phyloP scores from a whole-genome alignment of 305 asterid genomes.

The Fraxinus nigra region DNA sequence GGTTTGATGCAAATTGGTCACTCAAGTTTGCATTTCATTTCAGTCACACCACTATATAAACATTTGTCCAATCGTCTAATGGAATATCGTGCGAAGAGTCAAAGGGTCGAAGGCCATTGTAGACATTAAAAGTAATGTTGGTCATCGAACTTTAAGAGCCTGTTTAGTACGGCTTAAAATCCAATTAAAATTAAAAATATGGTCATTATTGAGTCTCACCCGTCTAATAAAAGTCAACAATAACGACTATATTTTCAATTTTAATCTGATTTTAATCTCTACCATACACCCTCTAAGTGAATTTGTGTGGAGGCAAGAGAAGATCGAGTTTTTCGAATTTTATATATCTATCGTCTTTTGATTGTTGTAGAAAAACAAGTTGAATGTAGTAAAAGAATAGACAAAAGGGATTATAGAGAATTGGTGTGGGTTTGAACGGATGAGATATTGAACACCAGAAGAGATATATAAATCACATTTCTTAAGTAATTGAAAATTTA shows the following conservation, averaged over 20 bases:
- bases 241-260: too few species aligned
- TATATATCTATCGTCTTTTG: not conserved
- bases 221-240: too few species aligned
- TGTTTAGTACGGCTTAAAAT: too few species aligned
- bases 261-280: too few species aligned
- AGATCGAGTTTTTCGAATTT: not conserved
- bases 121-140: not conserved
- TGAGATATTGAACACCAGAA: not conserved
- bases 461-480: too few species aligned
- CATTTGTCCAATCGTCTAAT: not conserved
- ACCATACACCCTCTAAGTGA: too few species aligned
- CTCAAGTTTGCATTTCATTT: not conserved
- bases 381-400: not conserved
- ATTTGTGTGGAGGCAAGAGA: too few species aligned
- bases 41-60: not conserved
- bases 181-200: too few species aligned
- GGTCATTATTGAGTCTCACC: too few species aligned
- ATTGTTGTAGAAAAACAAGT: not conserved
- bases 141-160: not conserved
- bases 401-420: not conserved
- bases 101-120: not conserved
- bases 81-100: not conserved
- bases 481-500: too few species aligned
- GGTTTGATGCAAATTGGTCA: not conserved
- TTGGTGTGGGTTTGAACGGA: not conserved